Evolutionary conservation across 768 basidiomycete species (phyloP).

Genomic region (Boletus patriciae): DNA sequence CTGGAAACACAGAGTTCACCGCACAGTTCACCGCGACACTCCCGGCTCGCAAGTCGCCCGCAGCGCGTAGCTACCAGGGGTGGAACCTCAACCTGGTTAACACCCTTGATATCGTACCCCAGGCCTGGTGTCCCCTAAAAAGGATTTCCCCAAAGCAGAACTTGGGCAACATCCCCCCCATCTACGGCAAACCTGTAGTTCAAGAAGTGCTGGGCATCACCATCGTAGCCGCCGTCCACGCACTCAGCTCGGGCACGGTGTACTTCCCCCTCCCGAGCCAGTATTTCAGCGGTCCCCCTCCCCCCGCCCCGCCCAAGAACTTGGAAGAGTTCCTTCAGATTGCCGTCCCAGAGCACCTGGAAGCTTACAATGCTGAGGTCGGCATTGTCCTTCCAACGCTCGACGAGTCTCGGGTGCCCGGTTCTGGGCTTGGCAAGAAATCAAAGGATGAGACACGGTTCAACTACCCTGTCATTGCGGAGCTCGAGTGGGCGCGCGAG

Average conservation of each 20-base stretch:
- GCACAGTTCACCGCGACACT: constrained; percentile 3
- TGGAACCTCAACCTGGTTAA: constrained; percentile 25
- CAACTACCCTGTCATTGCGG: constrained; percentile 3
- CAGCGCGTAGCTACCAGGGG: neutral
- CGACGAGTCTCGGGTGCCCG: too few relatives aligned
- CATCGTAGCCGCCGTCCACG: neutral
- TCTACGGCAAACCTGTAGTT: constrained; percentile 7
- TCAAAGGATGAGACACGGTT: neutral
- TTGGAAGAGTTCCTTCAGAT: neutral
- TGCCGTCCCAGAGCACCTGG: neutral
- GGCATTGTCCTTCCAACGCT: neutral
- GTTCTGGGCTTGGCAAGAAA: neutral
- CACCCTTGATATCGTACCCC: constrained; percentile 12
- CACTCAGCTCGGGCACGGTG: neutral
- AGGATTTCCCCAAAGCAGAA: neutral
- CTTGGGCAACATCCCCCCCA: neutral
- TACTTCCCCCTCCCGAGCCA: constrained; percentile 12
- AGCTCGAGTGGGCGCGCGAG: constrained; percentile 13
- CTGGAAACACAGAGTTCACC: constrained; percentile 5
- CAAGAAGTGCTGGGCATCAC: neutral
- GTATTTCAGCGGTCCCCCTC: neutral
- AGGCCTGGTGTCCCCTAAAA: constrained; percentile 6
- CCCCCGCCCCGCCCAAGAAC: neutral
- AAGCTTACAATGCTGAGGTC: neutral
- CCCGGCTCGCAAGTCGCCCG: neutral